These are phyloP conservation scores for Priceomyces medius DNA, from an alignment of 805 yeast genomes.

Conservation along the genomic window DNA sequence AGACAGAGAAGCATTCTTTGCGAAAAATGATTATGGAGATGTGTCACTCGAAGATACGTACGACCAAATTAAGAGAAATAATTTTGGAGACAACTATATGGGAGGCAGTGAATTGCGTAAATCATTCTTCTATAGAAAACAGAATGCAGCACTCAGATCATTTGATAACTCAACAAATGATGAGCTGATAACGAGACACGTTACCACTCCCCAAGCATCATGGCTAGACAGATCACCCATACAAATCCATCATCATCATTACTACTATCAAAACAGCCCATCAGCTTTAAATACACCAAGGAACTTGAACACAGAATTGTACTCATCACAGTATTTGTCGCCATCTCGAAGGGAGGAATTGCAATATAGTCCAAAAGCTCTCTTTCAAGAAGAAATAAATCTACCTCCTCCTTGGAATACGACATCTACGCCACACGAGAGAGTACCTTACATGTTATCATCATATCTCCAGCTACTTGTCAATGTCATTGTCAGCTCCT, in stretches of 20 bases:
- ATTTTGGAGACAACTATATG: neutral
- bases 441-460: conserved; percentile 54
- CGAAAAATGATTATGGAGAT: neutral
- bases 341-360: neutral
- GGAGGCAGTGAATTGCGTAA: conserved; percentile 11
- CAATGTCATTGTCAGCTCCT: conserved; percentile 48
- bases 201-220: neutral
- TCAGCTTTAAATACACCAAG: conserved; percentile 1
- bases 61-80: neutral
- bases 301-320: neutral
- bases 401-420: conserved; percentile 64
- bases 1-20: conserved; percentile 16
- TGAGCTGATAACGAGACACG: neutral
- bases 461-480: conserved; percentile 60
- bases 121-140: conserved; percentile 15
- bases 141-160: conserved; percentile 5
- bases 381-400: neutral
- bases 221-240: conserved; percentile 9
- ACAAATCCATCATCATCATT: conserved; percentile 49
- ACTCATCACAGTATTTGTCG: conserved; percentile 2
- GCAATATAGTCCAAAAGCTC: neutral
- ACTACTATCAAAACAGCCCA: conserved; percentile 24
- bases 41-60: conserved; percentile 12
- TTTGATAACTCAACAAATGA: neutral
- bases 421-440: conserved; percentile 49